phyloP scores from a whole-genome alignment of 345 rosid genomes.

The Erodium maritimum region DNA sequence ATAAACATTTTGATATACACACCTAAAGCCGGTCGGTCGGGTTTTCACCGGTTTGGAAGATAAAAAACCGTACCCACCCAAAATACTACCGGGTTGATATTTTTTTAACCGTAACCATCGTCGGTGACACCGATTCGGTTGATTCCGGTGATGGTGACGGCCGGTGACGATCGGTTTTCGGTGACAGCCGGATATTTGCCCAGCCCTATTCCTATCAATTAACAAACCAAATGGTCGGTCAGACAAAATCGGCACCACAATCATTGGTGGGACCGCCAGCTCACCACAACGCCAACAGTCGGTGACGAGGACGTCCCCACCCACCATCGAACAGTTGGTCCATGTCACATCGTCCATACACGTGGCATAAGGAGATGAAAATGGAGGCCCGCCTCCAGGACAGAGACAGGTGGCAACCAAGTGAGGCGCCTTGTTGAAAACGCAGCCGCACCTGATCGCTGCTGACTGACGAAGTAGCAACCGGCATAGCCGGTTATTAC shows the following conservation, averaged over 20 bases:
- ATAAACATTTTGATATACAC: too few species aligned
- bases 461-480: neutral
- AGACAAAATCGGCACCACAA: constrained; percentile 11
- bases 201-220: too few species aligned
- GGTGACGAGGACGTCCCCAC: constrained; percentile 8
- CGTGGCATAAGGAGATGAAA: constrained; percentile 13
- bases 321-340: neutral
- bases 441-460: constrained; percentile 2
- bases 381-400: constrained; percentile 24
- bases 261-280: constrained; percentile 15
- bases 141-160: too few species aligned
- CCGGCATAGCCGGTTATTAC: constrained; percentile 13
- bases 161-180: too few species aligned
- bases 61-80: too few species aligned
- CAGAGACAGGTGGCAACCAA: constrained; percentile 16
- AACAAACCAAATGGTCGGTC: constrained; percentile 38
- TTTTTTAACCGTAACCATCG: too few species aligned
- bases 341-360: constrained; percentile 17
- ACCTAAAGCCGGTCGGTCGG: too few species aligned
- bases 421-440: constrained; percentile 5
- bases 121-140: too few species aligned
- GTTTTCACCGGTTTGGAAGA: too few species aligned
- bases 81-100: too few species aligned
- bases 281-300: constrained; percentile 10
- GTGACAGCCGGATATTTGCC: too few species aligned